Evolutionary conservation across 768 basidiomycete species (phyloP).

Genomic region (Amanita molliuscula): DNA sequence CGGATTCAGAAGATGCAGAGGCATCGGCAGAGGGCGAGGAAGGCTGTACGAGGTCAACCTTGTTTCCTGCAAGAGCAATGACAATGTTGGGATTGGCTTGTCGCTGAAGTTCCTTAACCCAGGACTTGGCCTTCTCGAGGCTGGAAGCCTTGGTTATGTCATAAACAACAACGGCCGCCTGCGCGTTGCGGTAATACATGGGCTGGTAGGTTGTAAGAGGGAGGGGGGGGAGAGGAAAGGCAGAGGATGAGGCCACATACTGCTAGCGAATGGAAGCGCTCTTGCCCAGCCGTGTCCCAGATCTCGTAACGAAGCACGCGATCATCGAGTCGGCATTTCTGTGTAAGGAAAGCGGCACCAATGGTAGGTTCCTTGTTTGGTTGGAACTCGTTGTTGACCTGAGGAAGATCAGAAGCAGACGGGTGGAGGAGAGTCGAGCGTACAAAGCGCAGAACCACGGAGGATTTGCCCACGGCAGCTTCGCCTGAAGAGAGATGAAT

Average conservation of each 20-base stretch:
- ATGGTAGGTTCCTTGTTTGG: slow-evolving; percentile 99
- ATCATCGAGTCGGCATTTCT: slow-evolving; percentile 94
- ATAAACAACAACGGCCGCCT: slow-evolving; percentile 97
- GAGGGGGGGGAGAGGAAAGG: slow-evolving; percentile 7
- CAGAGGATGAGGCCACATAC: slow-evolving; percentile 32
- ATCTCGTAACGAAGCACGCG: slow-evolving; percentile 91
- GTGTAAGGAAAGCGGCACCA: slow-evolving; percentile 91
- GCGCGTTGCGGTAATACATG: slow-evolving; percentile 98
- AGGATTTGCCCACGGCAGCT: slow-evolving; percentile 98
- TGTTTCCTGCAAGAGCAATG: slow-evolving; percentile 97
- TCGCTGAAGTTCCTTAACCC: slow-evolving; percentile 98
- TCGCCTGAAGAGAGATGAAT: slow-evolving; percentile 52
- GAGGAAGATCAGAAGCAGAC: slow-evolving; percentile 8
- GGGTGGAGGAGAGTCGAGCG: slow-evolving; percentile 8
- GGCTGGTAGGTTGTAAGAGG: slow-evolving; percentile 38
- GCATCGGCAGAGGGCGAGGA: slow-evolving; percentile 40
- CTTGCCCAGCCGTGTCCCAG: slow-evolving; percentile 94
- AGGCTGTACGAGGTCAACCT: slow-evolving; percentile 80
- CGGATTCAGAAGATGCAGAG: slow-evolving; percentile 52
- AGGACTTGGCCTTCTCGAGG: slow-evolving; percentile 97
- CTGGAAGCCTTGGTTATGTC: slow-evolving; percentile 95
- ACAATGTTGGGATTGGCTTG: slow-evolving; percentile 99
- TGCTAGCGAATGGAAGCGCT: slow-evolving; percentile 95
- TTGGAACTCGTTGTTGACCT: slow-evolving; percentile 98
- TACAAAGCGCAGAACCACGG: slow-evolving; percentile 96